Conservation (phyloP, 1,284 basidiomycete species). For the Cutaneotrichosporon mucoides region DNA sequence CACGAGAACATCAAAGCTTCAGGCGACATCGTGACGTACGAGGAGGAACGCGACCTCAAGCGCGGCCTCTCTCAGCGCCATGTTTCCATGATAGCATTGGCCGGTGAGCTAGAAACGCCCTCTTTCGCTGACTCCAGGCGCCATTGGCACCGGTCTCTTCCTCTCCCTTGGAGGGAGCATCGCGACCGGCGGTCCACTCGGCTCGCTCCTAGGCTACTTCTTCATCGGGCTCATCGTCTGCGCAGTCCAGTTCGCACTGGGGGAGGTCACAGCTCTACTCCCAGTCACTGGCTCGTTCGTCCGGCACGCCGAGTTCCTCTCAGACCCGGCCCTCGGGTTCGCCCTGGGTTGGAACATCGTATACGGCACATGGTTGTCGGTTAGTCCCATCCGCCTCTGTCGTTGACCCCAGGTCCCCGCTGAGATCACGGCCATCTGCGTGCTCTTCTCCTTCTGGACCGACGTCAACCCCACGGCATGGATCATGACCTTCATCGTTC, state of each 20-base stretch:
- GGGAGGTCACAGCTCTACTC: slow-evolving; percentile 25
- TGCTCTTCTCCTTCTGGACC: slow-evolving; percentile 27
- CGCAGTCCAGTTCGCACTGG: slow-evolving; percentile 26
- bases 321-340: slow-evolving; percentile 32
- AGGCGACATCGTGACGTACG: neutral
- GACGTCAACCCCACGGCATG: slow-evolving; percentile 18
- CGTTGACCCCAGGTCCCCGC: slow-evolving; percentile 16
- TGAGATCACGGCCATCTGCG: slow-evolving; percentile 25
- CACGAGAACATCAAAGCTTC: neutral
- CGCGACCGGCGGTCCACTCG: slow-evolving; percentile 47
- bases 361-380: slow-evolving; percentile 26
- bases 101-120: slow-evolving; percentile 13
- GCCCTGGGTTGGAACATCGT: slow-evolving; percentile 34
- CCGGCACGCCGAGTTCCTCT: slow-evolving; percentile 24
- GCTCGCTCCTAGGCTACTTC: slow-evolving; percentile 24
- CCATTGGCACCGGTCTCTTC: slow-evolving; percentile 63
- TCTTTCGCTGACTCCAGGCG: slow-evolving; percentile 11
- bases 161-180: slow-evolving; percentile 63
- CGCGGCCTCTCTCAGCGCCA: slow-evolving; percentile 29
- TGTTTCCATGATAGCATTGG: slow-evolving; percentile 33
- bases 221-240: slow-evolving; percentile 27
- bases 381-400: neutral
- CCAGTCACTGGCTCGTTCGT: slow-evolving; percentile 31
- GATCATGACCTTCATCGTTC: slow-evolving; percentile 23
- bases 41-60: slow-evolving; percentile 22